Evolutionary conservation across 2,329 filamentous ascomycete species (phyloP), one percentile per base, ranked within the genome.

Genomic region (Diaporthe caulivora): DNA sequence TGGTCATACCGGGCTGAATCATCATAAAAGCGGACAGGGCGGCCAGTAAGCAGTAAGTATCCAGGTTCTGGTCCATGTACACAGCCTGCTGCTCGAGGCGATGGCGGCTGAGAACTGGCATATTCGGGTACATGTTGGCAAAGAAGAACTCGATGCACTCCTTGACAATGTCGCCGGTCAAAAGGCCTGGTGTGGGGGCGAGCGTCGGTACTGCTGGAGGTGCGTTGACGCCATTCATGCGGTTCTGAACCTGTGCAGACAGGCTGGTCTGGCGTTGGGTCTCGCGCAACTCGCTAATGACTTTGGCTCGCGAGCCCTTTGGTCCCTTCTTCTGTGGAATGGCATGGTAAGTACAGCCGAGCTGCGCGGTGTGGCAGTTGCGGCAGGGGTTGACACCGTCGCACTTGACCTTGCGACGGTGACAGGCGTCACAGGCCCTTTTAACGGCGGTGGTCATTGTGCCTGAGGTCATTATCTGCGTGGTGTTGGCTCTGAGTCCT

Each of bases 311-410:
- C 42, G 91, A 93, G 76, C 92, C 92, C 82, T 94, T 94, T 55
- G 92, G 92, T 1, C 92, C 92, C 81, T 94, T 94, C 84, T 94
- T 94, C 83, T 93, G 92, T 1, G 92, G 92, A 47, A 94, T 90
- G 44, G 92, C 91, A 83, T 93, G 92, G 86, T 94, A 94, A 40
- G 92, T 94, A 85, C 92, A 94, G 17, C 88, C 86, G 24, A 94
- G 86, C 78, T 91, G 88, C 9, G 92, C 91, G 10, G 91, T 89
- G 17, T 87, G 86, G 82, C 92, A 94, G 82, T 94, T 93, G 74
- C 90, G 88, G 82, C 92, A 95, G 26, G 92, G 92, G 78, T 91
- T 91, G 80, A 90, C 85, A 73, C 92, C 91, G 79, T 93, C 91
- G 80, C 92, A 94, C 81, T 93, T 93, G 80, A 94, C 92, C 82